Evolutionary conservation across 495 filamentous ascomycete genomes (phyloP).

Genomic region (Mycothermus thermophilus): DNA sequence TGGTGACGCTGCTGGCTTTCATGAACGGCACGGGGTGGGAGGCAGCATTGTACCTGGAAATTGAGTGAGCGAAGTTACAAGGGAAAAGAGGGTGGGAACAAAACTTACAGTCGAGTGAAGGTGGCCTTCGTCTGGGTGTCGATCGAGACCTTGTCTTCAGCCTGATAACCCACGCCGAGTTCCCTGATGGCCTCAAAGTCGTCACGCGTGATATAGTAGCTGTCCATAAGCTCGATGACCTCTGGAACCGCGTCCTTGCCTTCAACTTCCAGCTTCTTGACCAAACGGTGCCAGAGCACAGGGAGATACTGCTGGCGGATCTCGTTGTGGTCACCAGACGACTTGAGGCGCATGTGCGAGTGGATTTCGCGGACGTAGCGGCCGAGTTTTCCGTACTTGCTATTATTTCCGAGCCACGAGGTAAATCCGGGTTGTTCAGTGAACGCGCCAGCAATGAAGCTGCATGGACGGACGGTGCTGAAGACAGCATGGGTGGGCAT

Average conservation of each 20-base stretch:
- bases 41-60: slow-evolving; percentile 60
- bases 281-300: slow-evolving; percentile 67
- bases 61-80: slow-evolving; percentile 9
- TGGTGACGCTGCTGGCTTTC: slow-evolving; percentile 67
- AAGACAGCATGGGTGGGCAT: slow-evolving; percentile 98
- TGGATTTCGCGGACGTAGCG: slow-evolving; percentile 90
- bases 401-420: slow-evolving; percentile 87
- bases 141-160: slow-evolving; percentile 57
- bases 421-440: slow-evolving; percentile 52
- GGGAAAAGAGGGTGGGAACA: neutral
- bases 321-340: slow-evolving; percentile 86
- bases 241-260: slow-evolving; percentile 62
- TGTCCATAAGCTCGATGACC: slow-evolving; percentile 86
- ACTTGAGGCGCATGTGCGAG: slow-evolving; percentile 85
- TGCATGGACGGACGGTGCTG: slow-evolving; percentile 86
- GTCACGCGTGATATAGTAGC: slow-evolving; percentile 90
- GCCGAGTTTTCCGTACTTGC: slow-evolving; percentile 70
- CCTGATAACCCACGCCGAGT: slow-evolving; percentile 75
- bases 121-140: slow-evolving; percentile 72
- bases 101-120: slow-evolving; percentile 67
- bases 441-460: slow-evolving; percentile 69
- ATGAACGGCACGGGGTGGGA: slow-evolving; percentile 92
- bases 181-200: slow-evolving; percentile 90
- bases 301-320: slow-evolving; percentile 90
- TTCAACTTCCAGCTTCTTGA: slow-evolving; percentile 53